phyloP scores from a whole-genome alignment of 169 alveolate species.

The Plasmodium sp. region DNA sequence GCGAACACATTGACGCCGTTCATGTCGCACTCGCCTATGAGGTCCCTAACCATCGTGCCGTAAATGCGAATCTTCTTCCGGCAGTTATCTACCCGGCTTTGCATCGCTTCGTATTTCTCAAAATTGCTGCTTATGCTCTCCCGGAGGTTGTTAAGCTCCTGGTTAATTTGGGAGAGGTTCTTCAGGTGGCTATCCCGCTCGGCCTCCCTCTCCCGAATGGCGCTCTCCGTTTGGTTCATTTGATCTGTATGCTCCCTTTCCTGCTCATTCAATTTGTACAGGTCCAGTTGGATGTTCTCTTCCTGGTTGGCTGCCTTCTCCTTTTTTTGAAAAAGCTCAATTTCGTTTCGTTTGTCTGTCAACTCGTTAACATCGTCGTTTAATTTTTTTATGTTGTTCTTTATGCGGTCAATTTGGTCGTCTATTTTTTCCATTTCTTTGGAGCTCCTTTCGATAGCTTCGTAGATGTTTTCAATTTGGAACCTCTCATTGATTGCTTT shows the following conservation, averaged over 20 bases:
- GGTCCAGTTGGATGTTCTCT: background rate
- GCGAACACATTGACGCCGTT: constrained; percentile 27
- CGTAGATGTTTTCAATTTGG: constrained; percentile 15
- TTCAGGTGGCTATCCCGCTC: background rate
- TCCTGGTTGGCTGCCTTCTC: constrained; percentile 3
- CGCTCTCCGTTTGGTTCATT: background rate
- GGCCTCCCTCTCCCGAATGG: background rate
- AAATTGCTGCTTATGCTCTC: constrained; percentile 14
- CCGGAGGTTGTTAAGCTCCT: constrained; percentile 30
- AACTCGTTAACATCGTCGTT: constrained; percentile 60
- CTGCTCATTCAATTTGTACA: background rate
- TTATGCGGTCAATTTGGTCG: constrained; percentile 36
- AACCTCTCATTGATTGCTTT: constrained; percentile 16
- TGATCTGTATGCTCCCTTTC: background rate
- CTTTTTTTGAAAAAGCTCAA: background rate
- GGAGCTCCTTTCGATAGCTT: constrained; percentile 7
- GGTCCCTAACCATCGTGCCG: constrained; percentile 18
- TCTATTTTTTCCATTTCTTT: constrained; percentile 25
- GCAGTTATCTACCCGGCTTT: constrained; percentile 17
- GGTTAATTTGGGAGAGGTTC: constrained; percentile 11
- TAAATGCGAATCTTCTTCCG: constrained; percentile 29
- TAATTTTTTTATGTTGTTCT: constrained; percentile 49
- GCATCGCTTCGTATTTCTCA: constrained; percentile 41
- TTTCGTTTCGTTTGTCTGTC: constrained; percentile 43
- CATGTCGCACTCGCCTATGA: constrained; percentile 49